phyloP scores from a whole-genome alignment of 805 yeast genomes.

The Grigorovia yakushimaensis region DNA sequence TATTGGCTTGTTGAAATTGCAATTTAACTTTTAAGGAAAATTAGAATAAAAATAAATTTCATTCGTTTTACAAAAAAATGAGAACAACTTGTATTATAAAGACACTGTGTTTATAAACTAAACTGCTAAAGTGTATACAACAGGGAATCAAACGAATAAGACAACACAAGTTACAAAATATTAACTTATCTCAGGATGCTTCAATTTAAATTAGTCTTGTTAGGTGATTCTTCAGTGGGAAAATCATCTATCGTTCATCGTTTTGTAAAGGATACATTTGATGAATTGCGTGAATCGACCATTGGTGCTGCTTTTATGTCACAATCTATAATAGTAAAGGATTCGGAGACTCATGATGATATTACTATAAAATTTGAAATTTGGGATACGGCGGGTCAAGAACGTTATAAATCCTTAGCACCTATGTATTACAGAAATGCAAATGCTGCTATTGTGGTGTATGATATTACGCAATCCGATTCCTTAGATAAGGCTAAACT shows the following conservation, averaged over 20 bases:
- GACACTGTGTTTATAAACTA: too few relatives aligned
- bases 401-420: constrained; percentile 69
- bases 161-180: not conserved
- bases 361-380: constrained; percentile 47
- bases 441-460: constrained; percentile 78
- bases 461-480: constrained; percentile 62
- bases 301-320: constrained; percentile 98
- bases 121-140: not conserved
- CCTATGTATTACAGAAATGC: constrained; percentile 80
- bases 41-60: too few relatives aligned
- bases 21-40: not conserved
- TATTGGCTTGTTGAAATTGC: not conserved
- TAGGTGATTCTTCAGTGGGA: constrained; percentile 81
- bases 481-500: constrained; percentile 72
- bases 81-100: too few relatives aligned
- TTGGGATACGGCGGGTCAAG: constrained; percentile 98
- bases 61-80: not conserved
- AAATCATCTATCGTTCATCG: constrained; percentile 73
- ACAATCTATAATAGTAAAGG: constrained; percentile 44
- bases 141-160: not conserved
- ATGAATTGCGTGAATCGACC: constrained; percentile 75
- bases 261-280: constrained; percentile 65
- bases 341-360: constrained; percentile 16
- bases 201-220: constrained; percentile 60
- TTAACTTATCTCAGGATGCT: constrained; percentile 16